phyloP scores from a whole-genome alignment of 306 rosid species.

The Carpinus viminea region DNA sequence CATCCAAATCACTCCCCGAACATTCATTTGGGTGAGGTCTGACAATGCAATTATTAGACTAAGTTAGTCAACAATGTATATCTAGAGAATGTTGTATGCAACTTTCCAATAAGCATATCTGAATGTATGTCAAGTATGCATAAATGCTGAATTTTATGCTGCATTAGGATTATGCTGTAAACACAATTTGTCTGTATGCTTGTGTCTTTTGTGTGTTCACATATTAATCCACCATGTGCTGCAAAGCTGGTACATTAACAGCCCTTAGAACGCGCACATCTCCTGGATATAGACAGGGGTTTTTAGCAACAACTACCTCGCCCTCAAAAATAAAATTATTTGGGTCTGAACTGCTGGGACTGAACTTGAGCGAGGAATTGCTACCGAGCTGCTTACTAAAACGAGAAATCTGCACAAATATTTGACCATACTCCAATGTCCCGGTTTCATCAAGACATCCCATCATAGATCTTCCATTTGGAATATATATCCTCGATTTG shows the following conservation, averaged over 20 bases:
- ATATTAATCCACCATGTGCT: slow-evolving; percentile 56
- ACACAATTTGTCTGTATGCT: too few species aligned
- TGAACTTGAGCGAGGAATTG: too few species aligned
- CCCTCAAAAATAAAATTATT: slow-evolving; percentile 11
- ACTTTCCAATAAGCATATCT: too few species aligned
- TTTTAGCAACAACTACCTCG: slow-evolving; percentile 47
- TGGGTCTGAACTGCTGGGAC: too few species aligned
- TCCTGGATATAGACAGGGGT: slow-evolving; percentile 79
- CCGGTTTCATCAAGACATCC: slow-evolving; percentile 56
- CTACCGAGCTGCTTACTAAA: too few species aligned
- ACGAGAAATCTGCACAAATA: too few species aligned
- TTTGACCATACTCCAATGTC: too few species aligned
- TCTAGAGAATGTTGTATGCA: neutral
- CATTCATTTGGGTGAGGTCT: slow-evolving; percentile 95
- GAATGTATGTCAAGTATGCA: too few species aligned
- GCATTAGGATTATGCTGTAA: neutral
- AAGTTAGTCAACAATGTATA: neutral
- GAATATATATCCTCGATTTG: slow-evolving; percentile 34
- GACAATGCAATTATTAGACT: neutral
- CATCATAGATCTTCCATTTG: slow-evolving; percentile 41
- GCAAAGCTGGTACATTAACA: slow-evolving; percentile 60
- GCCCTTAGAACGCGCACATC: slow-evolving; percentile 77
- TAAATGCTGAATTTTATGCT: neutral
- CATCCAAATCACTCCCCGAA: slow-evolving; percentile 87
- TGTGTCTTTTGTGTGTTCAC: neutral